Percentiles rank a stretch among this genome's conserved stretches.
These are phyloP conservation scores for Echinosophora koreensis DNA, from an alignment of 306 rosid genomes.

Conservation along the genomic window DNA sequence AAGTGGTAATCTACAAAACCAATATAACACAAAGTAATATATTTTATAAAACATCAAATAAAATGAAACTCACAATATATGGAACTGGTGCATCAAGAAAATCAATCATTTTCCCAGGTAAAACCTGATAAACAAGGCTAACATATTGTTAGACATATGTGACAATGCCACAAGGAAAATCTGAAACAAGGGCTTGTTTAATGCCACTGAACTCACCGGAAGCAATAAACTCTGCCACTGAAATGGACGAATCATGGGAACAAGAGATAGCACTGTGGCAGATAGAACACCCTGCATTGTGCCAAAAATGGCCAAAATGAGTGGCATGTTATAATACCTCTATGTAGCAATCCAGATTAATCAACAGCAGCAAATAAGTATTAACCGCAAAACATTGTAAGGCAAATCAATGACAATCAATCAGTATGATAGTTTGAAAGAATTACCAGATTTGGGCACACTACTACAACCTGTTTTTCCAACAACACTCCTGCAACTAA, in stretches of 20 bases:
- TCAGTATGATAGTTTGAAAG: slow-evolving; percentile 27
- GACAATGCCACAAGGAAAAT: slow-evolving; percentile 28
- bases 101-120: slow-evolving; percentile 84
- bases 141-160: slow-evolving; percentile 39
- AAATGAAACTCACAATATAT: slow-evolving; percentile 76
- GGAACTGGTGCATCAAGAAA: slow-evolving; percentile 99
- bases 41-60: slow-evolving; percentile 21
- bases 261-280: slow-evolving; percentile 73
- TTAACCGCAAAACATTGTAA: slow-evolving; percentile 39
- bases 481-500: slow-evolving; percentile 77
- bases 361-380: slow-evolving; percentile 25
- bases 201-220: slow-evolving; percentile 72
- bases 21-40: slow-evolving; percentile 25
- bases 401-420: slow-evolving; percentile 35
- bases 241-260: slow-evolving; percentile 94
- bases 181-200: slow-evolving; percentile 29
- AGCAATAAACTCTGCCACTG: slow-evolving; percentile 98
- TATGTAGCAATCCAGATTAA: slow-evolving; percentile 16
- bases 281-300: slow-evolving; percentile 87
- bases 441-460: slow-evolving; percentile 84
- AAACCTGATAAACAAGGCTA: slow-evolving; percentile 66
- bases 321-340: slow-evolving; percentile 11
- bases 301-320: slow-evolving; percentile 53
- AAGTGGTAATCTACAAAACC: slow-evolving; percentile 15
- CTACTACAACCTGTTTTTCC: slow-evolving; percentile 85